phyloP scores from a whole-genome alignment of 2,329 filamentous ascomycete species.

The Pseudocercospora crystallina region DNA sequence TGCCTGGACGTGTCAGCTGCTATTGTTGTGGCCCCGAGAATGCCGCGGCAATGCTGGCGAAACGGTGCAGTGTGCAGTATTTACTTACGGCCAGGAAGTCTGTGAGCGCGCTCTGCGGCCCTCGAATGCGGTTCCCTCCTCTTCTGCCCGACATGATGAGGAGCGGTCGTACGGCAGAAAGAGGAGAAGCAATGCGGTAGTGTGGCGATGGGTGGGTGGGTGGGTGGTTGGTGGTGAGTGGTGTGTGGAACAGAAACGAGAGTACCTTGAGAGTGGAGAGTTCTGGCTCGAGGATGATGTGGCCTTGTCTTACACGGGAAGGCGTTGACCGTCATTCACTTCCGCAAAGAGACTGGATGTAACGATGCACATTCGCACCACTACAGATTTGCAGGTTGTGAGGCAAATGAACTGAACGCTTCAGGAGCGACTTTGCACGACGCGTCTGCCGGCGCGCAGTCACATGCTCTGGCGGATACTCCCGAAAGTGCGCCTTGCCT shows the following conservation, averaged over 20 bases:
- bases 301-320: too few relatives aligned
- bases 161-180: too few relatives aligned
- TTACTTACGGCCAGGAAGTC: constrained; percentile 63
- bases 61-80: not conserved
- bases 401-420: too few relatives aligned
- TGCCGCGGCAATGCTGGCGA: not conserved
- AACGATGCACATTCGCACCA: too few relatives aligned
- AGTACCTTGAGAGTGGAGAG: not conserved
- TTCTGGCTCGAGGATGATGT: too few relatives aligned
- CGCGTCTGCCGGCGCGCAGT: too few relatives aligned
- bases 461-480: too few relatives aligned
- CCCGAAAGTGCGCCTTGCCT: too few relatives aligned
- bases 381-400: too few relatives aligned
- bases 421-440: too few relatives aligned
- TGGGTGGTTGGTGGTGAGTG: not conserved
- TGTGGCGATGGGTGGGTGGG: not conserved
- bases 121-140: constrained; percentile 51
- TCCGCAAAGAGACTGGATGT: too few relatives aligned
- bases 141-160: constrained; percentile 36
- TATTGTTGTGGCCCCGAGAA: not conserved
- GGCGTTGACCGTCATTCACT: too few relatives aligned
- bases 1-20: constrained; percentile 45
- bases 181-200: not conserved
- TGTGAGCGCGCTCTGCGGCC: constrained; percentile 65
- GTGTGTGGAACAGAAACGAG: not conserved